A percentile compares a stretch with the other conserved stretches of the same genome.
Conservation (phyloP, 495 filamentous ascomycete genomes). For the Xylaria curta region DNA sequence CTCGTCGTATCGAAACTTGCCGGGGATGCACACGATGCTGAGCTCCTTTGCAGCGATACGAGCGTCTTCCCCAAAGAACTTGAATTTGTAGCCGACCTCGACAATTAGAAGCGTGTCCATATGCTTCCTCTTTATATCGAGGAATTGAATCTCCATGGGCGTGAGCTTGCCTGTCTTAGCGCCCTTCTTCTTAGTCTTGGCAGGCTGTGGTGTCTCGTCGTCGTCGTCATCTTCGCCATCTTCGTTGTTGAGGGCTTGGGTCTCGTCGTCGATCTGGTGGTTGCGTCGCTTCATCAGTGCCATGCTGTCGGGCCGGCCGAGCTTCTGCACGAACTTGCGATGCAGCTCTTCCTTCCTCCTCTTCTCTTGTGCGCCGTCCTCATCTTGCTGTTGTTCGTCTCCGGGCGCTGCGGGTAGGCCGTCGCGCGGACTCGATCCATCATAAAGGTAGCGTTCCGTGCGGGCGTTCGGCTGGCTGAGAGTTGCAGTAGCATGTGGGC, state of each 20-base stretch:
- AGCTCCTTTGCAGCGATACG: slow-evolving; percentile 87
- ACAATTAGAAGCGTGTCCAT: slow-evolving; percentile 88
- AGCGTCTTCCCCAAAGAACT: slow-evolving; percentile 98
- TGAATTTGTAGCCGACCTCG: slow-evolving; percentile 98
- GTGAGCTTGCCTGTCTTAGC: slow-evolving; percentile 86
- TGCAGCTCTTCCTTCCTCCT: slow-evolving; percentile 74
- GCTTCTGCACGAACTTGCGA: slow-evolving; percentile 84
- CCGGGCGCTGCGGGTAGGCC: slow-evolving; percentile 32
- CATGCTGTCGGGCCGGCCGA: slow-evolving; percentile 83
- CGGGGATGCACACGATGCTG: slow-evolving; percentile 95
- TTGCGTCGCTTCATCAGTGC: slow-evolving; percentile 68
- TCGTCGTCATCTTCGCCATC: slow-evolving; percentile 61
- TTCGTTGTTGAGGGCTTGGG: slow-evolving; percentile 51
- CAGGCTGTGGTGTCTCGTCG: slow-evolving; percentile 54
- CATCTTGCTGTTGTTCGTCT: slow-evolving; percentile 58
- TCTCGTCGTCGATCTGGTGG: slow-evolving; percentile 58
- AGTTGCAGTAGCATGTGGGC: slow-evolving; percentile 24
- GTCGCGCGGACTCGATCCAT: slow-evolving; percentile 38
- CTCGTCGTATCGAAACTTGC: slow-evolving; percentile 93
- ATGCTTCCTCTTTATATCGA: slow-evolving; percentile 92
- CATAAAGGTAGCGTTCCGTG: slow-evolving; percentile 56
- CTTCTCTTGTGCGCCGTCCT: slow-evolving; percentile 54
- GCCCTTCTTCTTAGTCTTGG: slow-evolving; percentile 66
- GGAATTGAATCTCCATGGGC: slow-evolving; percentile 89
- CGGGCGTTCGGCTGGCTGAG: slow-evolving; percentile 35